Evolutionary conservation across 1,284 basidiomycete genomes (phyloP).

Genomic region (Fistulina hepatica): DNA sequence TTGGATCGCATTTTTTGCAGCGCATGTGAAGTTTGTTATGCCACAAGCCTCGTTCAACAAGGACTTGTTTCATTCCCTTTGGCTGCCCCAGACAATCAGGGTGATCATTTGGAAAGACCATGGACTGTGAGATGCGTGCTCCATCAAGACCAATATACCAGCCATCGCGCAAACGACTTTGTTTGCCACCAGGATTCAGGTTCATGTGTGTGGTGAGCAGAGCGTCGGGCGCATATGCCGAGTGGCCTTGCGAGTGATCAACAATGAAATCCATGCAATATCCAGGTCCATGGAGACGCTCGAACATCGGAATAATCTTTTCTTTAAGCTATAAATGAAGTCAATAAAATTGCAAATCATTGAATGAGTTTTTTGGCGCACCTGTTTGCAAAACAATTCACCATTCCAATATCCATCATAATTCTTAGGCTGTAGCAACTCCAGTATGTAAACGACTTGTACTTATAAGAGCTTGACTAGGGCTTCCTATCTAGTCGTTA

Average conservation of each 20-base stretch:
- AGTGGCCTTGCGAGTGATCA: constrained; percentile 31
- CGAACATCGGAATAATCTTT: constrained; percentile 30
- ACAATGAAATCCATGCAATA: constrained; percentile 27
- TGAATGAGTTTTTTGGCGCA: constrained; percentile 1
- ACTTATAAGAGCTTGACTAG: too few species aligned
- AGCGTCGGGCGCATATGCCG: constrained; percentile 27
- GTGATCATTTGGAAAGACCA: constrained; percentile 13
- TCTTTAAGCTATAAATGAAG: constrained; percentile 18
- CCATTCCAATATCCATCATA: constrained; percentile 28
- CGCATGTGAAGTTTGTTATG: constrained; percentile 4
- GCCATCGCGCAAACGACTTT: constrained; percentile 22
- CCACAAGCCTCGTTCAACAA: constrained; percentile 14
- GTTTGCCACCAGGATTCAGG: constrained; percentile 26
- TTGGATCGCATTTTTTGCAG: constrained; percentile 13
- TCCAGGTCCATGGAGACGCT: constrained; percentile 21
- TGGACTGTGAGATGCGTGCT: not conserved
- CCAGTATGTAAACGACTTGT: too few species aligned
- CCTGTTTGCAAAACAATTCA: constrained; percentile 21
- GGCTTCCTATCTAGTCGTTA: too few species aligned
- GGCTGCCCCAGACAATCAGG: constrained; percentile 6
- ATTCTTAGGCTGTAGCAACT: too few species aligned
- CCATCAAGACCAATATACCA: constrained; percentile 20
- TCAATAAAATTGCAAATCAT: constrained; percentile 3
- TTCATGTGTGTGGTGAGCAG: constrained; percentile 27
- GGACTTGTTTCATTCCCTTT: constrained; percentile 16